Evolutionary conservation across 225 moss, liverwort and hornwort species (phyloP).

Genomic region (Lunularia cruciata): DNA sequence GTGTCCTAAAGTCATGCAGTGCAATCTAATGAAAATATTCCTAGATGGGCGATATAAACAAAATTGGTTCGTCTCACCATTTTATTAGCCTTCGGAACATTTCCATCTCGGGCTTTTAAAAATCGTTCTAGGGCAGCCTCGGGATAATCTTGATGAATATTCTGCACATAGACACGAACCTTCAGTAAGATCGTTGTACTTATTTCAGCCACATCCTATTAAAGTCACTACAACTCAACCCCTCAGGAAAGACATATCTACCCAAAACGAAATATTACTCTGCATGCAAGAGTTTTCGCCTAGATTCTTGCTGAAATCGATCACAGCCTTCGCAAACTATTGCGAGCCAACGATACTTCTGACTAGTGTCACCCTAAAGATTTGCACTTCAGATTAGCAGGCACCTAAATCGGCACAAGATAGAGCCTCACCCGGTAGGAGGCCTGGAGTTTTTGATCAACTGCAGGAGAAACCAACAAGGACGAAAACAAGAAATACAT

Average conservation of each 20-base stretch:
- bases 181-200: too few species aligned
- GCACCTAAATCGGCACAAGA: neutral
- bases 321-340: too few species aligned
- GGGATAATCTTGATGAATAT: constrained; percentile 69
- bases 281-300: too few species aligned
- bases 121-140: constrained; percentile 62
- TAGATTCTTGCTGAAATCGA: too few species aligned
- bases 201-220: neutral
- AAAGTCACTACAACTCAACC: too few species aligned
- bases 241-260: too few species aligned
- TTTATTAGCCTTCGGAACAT: constrained; percentile 65
- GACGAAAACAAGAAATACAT: constrained; percentile 1
- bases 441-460: constrained; percentile 43
- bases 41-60: neutral
- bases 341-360: too few species aligned
- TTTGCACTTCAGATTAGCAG: neutral
- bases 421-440: constrained; percentile 41
- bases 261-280: too few species aligned
- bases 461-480: constrained; percentile 32
- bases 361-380: too few species aligned
- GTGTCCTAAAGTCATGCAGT: neutral
- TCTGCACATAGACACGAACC: constrained; percentile 42
- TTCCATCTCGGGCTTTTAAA: constrained; percentile 76
- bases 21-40: neutral
- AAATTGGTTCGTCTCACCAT: constrained; percentile 57